Evolutionary conservation across 495 filamentous ascomycete species (phyloP), one percentile per base, ranked within the genome.

Genomic region (Aspergillus ostianus): DNA sequence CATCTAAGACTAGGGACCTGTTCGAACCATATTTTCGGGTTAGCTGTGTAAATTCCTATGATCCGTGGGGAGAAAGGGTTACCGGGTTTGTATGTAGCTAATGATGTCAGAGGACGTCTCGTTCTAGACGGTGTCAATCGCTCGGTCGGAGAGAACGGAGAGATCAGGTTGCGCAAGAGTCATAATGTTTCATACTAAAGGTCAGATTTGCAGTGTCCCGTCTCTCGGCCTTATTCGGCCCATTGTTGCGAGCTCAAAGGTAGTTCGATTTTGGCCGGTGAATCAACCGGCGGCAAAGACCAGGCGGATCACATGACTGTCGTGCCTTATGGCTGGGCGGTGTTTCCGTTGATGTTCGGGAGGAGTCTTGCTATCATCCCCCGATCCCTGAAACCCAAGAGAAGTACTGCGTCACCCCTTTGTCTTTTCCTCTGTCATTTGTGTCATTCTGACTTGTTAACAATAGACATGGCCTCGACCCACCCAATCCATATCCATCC

Each of bases 401-500:
- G 36, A 41, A 41, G 36, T 41, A 41, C 36, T 41, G 13, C 30
- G 30, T 32, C 30, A 12, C 30, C 30, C 36, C 36, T 4, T 17
- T 17, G 36, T 41, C 36, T 12, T 15, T 41, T 41, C 36, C 13
- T 41, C 36, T 41, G 13, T 12, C 10, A 15, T 15, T 13, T 8
- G 36, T 41, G 36, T 15, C 10, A 41, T 41, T 15, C 36, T 41
- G 36, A 41, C 36, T 15, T 13, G 36, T 15, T 41, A 41, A 20
- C 17, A 29, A 60, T 51, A 81, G 74, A 60, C 59, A 87, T 84
- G 84, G 82, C 81, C 61, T 81, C 82, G 70, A 81, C 76, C 70
- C 89, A 91, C 73, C 89, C 89, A 53, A 80, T 91, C 66, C 85
- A 90, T 71, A 72, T 90, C 64, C 87, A 90, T 71, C 87, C 87